Conservation (phyloP, 805 yeast species). For the Candida mattraensis region DNA sequence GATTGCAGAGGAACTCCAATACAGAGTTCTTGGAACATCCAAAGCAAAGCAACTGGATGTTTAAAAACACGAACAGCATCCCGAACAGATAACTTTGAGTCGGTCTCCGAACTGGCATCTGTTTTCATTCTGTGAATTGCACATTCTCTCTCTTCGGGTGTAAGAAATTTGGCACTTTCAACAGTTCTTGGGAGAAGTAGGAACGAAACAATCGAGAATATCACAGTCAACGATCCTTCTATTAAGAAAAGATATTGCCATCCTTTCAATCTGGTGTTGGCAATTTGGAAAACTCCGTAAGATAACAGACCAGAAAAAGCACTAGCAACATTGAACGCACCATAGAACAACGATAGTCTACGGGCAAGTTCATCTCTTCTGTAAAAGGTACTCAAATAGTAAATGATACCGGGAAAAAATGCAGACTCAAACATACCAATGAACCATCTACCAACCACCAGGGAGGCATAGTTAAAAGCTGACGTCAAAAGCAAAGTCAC, state of each 20-base stretch:
- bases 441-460: conserved; percentile 36
- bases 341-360: conserved; percentile 36
- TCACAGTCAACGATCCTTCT: conserved; percentile 43
- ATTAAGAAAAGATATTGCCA: conserved; percentile 49
- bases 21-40: conserved; percentile 44
- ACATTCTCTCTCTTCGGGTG: conserved; percentile 40
- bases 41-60: conserved; percentile 44
- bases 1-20: conserved; percentile 51
- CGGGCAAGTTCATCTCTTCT: conserved; percentile 38
- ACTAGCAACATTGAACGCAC: conserved; percentile 32
- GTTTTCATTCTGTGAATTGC: conserved; percentile 40
- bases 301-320: conserved; percentile 41
- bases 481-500: conserved; percentile 40
- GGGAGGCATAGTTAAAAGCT: conserved; percentile 39
- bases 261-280: conserved; percentile 38
- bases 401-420: conserved; percentile 39
- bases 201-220: conserved; percentile 35
- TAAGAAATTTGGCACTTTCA: conserved; percentile 36
- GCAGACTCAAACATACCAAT: conserved; percentile 39
- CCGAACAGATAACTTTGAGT: conserved; percentile 2
- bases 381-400: conserved; percentile 37
- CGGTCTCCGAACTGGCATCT: conserved; percentile 31
- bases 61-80: conserved; percentile 33
- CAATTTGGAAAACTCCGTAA: conserved; percentile 39
- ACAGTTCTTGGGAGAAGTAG: conserved; percentile 39